Evolutionary conservation across 257 asterid genomes (phyloP).

Genomic region (Eucommia ulmoides): DNA sequence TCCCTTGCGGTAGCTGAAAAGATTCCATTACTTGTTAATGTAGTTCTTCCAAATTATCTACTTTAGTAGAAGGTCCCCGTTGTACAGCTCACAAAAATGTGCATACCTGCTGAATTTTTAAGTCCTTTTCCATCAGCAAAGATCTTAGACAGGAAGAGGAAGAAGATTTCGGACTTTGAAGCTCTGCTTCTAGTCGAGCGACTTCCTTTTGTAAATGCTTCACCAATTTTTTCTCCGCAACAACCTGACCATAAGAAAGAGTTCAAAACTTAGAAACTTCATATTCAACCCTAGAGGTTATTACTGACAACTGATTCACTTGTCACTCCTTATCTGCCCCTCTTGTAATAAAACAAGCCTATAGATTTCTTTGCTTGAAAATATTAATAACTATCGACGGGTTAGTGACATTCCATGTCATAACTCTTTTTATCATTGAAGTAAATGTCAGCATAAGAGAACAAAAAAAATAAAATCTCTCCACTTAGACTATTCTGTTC

Average conservation of each 20-base stretch:
- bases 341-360: too few species aligned
- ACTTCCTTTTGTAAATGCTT: conserved; percentile 84
- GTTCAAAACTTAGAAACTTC: not conserved
- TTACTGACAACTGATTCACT: not conserved
- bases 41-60: not conserved
- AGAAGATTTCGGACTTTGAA: conserved; percentile 61
- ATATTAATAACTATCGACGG: too few species aligned
- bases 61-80: not conserved
- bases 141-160: conserved; percentile 50
- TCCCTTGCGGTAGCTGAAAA: not conserved
- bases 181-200: conserved; percentile 92
- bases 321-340: not conserved
- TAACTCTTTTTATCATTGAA: not conserved
- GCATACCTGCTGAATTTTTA: conserved; percentile 75
- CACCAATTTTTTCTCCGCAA: conserved; percentile 64
- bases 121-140: conserved; percentile 65
- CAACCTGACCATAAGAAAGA: conserved; percentile 27
- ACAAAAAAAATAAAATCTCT: too few species aligned
- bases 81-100: too few species aligned
- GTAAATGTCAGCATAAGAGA: not conserved
- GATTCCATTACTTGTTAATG: not conserved
- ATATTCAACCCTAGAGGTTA: not conserved
- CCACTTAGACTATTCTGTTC: too few species aligned
- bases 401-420: not conserved
- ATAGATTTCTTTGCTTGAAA: too few species aligned